phyloP scores from a whole-genome alignment of 768 basidiomycete species.

The Serendipita indica region DNA sequence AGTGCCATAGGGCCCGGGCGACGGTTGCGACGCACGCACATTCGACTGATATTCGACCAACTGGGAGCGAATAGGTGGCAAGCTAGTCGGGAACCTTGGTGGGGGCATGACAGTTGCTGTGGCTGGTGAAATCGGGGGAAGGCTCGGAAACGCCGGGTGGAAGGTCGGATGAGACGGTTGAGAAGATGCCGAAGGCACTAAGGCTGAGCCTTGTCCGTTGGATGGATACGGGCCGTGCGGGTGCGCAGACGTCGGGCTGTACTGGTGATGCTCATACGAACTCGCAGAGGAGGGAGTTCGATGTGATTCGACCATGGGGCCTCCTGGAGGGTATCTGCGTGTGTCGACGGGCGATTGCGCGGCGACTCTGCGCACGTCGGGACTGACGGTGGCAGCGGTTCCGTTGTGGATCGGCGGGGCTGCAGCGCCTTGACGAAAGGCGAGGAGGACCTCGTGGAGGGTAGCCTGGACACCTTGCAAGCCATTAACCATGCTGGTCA shows the following conservation, averaged over 20 bases:
- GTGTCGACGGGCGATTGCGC: not conserved
- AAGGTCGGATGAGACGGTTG: constrained; percentile 8
- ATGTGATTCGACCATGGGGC: not conserved
- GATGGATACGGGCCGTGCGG: constrained; percentile 7
- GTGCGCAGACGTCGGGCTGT: not conserved
- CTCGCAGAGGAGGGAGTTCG: constrained; percentile 2
- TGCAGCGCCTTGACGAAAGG: not conserved
- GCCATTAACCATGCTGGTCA: not conserved
- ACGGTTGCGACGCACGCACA: constrained; percentile 3
- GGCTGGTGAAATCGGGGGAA: constrained; percentile 12
- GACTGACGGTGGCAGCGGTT: constrained; percentile 1
- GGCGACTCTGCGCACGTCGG: constrained; percentile 6
- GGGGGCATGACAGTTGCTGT: constrained; percentile 1
- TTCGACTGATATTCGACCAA: constrained; percentile 10
- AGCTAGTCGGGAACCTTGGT: constrained; percentile 1
- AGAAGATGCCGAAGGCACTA: not conserved
- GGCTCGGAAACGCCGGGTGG: constrained; percentile 8
- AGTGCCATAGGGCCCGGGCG: not conserved
- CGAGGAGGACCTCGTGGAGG: not conserved
- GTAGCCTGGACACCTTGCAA: not conserved
- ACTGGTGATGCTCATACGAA: constrained; percentile 7
- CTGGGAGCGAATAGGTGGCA: constrained; percentile 9
- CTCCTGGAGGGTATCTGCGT: not conserved
- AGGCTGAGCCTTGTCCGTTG: not conserved
- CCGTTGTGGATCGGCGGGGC: constrained; percentile 9